Conservation (phyloP, 1,284 basidiomycete species). For the Psilocybe mexicana region DNA sequence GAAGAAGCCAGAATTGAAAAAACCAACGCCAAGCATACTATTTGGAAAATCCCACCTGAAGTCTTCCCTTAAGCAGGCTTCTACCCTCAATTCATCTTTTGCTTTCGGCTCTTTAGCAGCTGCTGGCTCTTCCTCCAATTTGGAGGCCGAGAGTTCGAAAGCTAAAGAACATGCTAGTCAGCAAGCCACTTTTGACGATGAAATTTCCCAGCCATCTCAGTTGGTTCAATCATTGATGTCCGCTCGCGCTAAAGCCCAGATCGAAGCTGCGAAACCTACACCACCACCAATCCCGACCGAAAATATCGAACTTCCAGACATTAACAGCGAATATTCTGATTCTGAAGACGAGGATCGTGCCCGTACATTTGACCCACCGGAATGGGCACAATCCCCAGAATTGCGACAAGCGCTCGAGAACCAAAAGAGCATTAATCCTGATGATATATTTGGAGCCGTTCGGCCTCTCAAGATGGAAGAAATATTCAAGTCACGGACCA, state of each 20-base stretch:
- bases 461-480: slow-evolving; percentile 86
- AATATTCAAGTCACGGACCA: slow-evolving; percentile 72
- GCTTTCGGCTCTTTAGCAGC: slow-evolving; percentile 35
- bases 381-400: slow-evolving; percentile 91
- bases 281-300: slow-evolving; percentile 62
- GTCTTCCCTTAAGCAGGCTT: slow-evolving; percentile 33
- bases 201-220: slow-evolving; percentile 57
- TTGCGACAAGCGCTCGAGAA: slow-evolving; percentile 74
- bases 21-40: slow-evolving; percentile 43
- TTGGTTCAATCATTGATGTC: slow-evolving; percentile 67
- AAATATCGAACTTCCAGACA: slow-evolving; percentile 88
- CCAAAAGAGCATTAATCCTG: slow-evolving; percentile 86
- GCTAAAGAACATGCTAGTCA: slow-evolving; percentile 38
- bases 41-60: slow-evolving; percentile 33
- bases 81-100: slow-evolving; percentile 34
- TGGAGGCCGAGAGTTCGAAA: slow-evolving; percentile 33
- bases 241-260: slow-evolving; percentile 64
- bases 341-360: slow-evolving; percentile 86
- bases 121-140: slow-evolving; percentile 24
- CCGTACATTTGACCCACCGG: slow-evolving; percentile 70
- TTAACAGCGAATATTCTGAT: slow-evolving; percentile 94
- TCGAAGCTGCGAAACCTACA: slow-evolving; percentile 58
- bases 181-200: slow-evolving; percentile 41
- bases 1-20: slow-evolving; percentile 61
- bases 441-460: slow-evolving; percentile 89